Conservation (phyloP, 495 filamentous ascomycete genomes). For the Aspergillus wentii region DNA sequence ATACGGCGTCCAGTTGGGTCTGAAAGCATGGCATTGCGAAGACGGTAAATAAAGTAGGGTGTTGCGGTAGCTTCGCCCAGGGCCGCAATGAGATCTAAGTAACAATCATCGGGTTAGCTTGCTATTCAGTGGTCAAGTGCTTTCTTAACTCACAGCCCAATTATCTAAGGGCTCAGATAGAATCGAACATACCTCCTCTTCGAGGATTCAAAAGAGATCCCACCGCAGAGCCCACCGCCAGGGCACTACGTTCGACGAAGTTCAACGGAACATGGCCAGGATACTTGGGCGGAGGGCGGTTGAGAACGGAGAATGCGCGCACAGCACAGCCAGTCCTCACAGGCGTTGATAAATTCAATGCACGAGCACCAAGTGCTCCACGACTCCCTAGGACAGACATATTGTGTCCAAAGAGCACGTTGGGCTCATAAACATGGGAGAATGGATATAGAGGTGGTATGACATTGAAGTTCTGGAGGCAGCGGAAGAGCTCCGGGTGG, state of each 20-base stretch:
- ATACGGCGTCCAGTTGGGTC: slow-evolving; percentile 84
- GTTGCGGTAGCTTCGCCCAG: slow-evolving; percentile 91
- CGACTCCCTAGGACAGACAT: slow-evolving; percentile 30
- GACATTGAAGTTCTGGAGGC: slow-evolving; percentile 20
- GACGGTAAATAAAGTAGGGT: slow-evolving; percentile 90
- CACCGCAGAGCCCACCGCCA: slow-evolving; percentile 80
- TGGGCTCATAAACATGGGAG: too few relatives aligned
- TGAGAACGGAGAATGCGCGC: slow-evolving; percentile 66
- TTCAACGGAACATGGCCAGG: slow-evolving; percentile 89
- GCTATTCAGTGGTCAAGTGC: too few relatives aligned
- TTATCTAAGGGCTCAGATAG: too few relatives aligned
- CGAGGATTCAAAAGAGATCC: slow-evolving; percentile 74
- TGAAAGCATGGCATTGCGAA: slow-evolving; percentile 86
- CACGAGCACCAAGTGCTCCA: slow-evolving; percentile 16
- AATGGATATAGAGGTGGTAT: slow-evolving; percentile 22
- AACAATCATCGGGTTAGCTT: slow-evolving; percentile 5
- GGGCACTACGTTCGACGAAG: slow-evolving; percentile 62
- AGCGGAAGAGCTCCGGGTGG: slow-evolving; percentile 5
- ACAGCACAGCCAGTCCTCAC: slow-evolving; percentile 5
- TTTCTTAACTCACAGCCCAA: too few relatives aligned
- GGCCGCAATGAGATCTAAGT: slow-evolving; percentile 81
- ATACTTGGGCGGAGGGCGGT: slow-evolving; percentile 71
- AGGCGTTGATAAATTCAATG: slow-evolving; percentile 8
- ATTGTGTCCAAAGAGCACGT: too few relatives aligned
- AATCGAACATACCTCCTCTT: slow-evolving; percentile 57